Percentiles rank a stretch among this genome's conserved stretches.
These are phyloP conservation scores for Fusarium dimerum DNA, from an alignment of 2,329 filamentous ascomycete genomes.

Conservation along the genomic window DNA sequence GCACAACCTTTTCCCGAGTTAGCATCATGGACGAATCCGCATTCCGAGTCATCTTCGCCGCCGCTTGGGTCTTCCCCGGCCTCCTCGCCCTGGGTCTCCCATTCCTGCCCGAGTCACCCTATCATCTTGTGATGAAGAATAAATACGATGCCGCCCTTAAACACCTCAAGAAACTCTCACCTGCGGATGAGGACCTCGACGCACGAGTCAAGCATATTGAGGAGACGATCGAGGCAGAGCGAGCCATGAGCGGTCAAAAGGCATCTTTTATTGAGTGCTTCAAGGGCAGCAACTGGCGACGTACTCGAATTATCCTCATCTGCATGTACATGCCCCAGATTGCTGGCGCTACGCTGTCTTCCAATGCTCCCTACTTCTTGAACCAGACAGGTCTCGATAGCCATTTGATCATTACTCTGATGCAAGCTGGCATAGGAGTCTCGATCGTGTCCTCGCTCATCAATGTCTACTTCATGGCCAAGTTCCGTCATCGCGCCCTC, in stretches of 20 bases:
- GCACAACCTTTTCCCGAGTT: constrained; percentile 4
- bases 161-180: background rate
- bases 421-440: constrained; percentile 1
- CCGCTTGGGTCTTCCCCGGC: constrained; percentile 8
- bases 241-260: constrained; percentile 3
- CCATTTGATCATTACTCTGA: constrained; percentile 3
- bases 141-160: background rate
- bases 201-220: constrained; percentile 2
- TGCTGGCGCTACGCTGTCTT: constrained; percentile 1
- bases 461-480: constrained; percentile 13
- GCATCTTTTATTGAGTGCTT: constrained; percentile 10
- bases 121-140: constrained; percentile 12
- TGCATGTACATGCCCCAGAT: constrained; percentile 16
- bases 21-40: constrained; percentile 7
- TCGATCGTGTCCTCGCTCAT: constrained; percentile 2
- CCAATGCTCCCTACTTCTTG: constrained; percentile 7
- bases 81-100: constrained; percentile 8
- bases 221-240: constrained; percentile 4
- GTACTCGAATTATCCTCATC: constrained; percentile 10
- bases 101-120: constrained; percentile 12
- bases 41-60: constrained; percentile 8
- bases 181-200: background rate
- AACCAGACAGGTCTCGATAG: constrained; percentile 7
- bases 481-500: constrained; percentile 8
- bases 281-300: constrained; percentile 10